These are phyloP conservation scores for Elsinoe arachidis DNA, from an alignment of 2,329 filamentous ascomycete species.

Conservation along the genomic window DNA sequence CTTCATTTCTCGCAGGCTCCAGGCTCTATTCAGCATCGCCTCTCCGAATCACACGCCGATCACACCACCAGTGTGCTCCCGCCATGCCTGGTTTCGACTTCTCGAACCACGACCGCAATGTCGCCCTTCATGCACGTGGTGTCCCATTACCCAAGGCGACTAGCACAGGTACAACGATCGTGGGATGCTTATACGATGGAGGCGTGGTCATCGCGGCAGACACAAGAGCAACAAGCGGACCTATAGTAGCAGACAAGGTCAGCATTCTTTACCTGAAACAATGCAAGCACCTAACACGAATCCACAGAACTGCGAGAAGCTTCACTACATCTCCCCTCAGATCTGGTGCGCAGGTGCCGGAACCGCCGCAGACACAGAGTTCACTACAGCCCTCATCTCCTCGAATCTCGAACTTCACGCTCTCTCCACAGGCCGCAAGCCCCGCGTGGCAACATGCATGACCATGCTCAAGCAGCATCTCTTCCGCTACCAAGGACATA, in stretches of 20 bases:
- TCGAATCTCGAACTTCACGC: constrained; percentile 97
- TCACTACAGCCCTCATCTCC: constrained; percentile 96
- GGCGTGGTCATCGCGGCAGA: constrained; percentile 98
- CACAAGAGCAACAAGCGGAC: constrained; percentile 91
- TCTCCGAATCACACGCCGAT: neutral
- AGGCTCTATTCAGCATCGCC: neutral
- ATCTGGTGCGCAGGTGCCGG: constrained; percentile 99
- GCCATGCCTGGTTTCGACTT: constrained; percentile 96
- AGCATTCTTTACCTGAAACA: constrained; percentile 13
- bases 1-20: neutral
- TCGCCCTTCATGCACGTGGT: constrained; percentile 85
- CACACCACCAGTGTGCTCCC: neutral
- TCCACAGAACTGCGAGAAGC: constrained; percentile 86
- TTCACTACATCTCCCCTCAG: constrained; percentile 96
- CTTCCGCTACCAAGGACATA: constrained; percentile 95
- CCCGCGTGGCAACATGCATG: constrained; percentile 98
- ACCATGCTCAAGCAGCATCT: constrained; percentile 99
- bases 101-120: constrained; percentile 99
- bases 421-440: constrained; percentile 90
- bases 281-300: neutral
- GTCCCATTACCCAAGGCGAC: constrained; percentile 95
- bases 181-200: constrained; percentile 91
- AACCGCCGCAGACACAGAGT: constrained; percentile 96
- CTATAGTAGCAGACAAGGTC: constrained; percentile 97
- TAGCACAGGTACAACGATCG: constrained; percentile 97